Conservation (phyloP, 1,284 basidiomycete species). For the Xerocomus amazonicus region DNA sequence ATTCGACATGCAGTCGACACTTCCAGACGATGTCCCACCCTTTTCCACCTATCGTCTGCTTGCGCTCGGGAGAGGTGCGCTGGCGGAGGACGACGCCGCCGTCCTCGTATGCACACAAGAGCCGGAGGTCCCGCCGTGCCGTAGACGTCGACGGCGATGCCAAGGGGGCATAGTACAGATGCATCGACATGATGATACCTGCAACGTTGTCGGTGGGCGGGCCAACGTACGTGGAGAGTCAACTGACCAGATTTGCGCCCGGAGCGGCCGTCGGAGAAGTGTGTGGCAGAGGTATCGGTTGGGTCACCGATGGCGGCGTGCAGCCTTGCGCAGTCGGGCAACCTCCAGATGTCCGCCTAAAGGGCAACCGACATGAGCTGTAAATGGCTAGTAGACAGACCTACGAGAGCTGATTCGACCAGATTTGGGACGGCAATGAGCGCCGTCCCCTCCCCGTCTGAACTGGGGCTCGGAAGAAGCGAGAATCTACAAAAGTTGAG, state of each 20-base stretch:
- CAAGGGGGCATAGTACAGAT: constrained; percentile 48
- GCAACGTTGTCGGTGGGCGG: constrained; percentile 1
- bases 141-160: constrained; percentile 33
- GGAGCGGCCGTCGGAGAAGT: constrained; percentile 42
- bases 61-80: constrained; percentile 37
- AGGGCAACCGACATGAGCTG: background rate
- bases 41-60: constrained; percentile 60
- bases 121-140: constrained; percentile 41
- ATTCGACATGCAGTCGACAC: constrained; percentile 71
- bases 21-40: constrained; percentile 76
- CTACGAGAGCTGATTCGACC: constrained; percentile 78
- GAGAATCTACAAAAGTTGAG: constrained; percentile 88
- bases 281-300: constrained; percentile 27
- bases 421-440: constrained; percentile 82
- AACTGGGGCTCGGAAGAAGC: constrained; percentile 35
- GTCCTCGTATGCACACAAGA: constrained; percentile 79
- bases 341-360: constrained; percentile 77
- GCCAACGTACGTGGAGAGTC: background rate
- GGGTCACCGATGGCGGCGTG: constrained; percentile 77
- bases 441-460: constrained; percentile 33
- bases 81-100: constrained; percentile 68
- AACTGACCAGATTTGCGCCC: constrained; percentile 35
- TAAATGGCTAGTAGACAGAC: constrained; percentile 20
- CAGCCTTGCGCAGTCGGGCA: constrained; percentile 60
- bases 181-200: constrained; percentile 86